Evolutionary conservation across 2,329 filamentous ascomycete species (phyloP), one percentile per base, ranked within the genome.

Genomic region (Zelopaecilomyces penicillatus): DNA sequence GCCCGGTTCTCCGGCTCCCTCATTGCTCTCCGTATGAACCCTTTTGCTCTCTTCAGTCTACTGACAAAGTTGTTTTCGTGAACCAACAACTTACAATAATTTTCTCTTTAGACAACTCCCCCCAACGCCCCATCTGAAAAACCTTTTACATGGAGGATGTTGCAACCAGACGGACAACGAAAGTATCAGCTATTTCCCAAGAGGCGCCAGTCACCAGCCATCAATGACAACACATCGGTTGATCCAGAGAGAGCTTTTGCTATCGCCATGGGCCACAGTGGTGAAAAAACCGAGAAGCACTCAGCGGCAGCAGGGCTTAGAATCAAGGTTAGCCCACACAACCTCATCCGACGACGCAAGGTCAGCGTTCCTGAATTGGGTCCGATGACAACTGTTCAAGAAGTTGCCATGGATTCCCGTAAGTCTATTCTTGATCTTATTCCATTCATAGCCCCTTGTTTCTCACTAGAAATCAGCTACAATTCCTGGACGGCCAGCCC

Each of bases 331-430:
- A 81, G 77, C 58, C 76, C 80, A 53, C 73, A 76, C 56, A 76
- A 70, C 51, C 63, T 78, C 46, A 69, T 64, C 41, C 69, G 79
- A 49, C 71, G 80, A 54, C 74, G 80, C 50, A 85, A 85, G 57
- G 67, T 77, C 53, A 83, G 76, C 61, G 74, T 82, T 10, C 75
- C 78, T 7, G 82, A 85, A 49, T 61, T 83, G 40, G 80, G 78
- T 2, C 78, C 78, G 31, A 82, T 83, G 80, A 82, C 80, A 5
- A 83, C 80, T 2, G 80, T 84, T 10, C 79, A 83, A 51, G 81
- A 84, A 57, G 64, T 74, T 40, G 62, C 78, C 42, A 83, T 85
- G 79, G 82, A 85, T 63, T 85, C 82, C 55, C 82, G 82, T 85
- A 69, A 67, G 81, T 69, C 42, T 29, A 19, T 7, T 32, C 28